A percentile compares a stretch with the other conserved stretches of the same genome.
Evolutionary conservation across 164 flowering plant species (phyloP).

Genomic region (Pachysandra terminalis): DNA sequence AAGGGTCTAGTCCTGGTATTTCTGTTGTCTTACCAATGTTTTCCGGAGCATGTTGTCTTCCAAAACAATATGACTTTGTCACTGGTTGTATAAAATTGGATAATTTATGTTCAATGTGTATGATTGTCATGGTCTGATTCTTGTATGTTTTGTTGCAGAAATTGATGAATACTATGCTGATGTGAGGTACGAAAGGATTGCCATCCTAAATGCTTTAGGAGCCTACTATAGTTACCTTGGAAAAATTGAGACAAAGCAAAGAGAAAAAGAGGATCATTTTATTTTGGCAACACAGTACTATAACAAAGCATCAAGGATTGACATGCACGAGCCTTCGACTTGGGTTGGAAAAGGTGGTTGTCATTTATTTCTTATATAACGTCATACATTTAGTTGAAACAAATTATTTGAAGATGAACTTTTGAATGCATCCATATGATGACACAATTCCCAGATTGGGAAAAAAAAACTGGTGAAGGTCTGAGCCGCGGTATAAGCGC

Average conservation of each 20-base stretch:
- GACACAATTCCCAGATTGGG: neutral
- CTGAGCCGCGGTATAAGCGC: too few species aligned
- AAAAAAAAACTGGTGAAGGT: neutral
- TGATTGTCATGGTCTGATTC: neutral
- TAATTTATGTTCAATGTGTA: too few species aligned
- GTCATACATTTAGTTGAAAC: neutral
- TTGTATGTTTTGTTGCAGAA: constrained; percentile 47
- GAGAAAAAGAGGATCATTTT: constrained; percentile 90
- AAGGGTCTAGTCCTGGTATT: constrained; percentile 94
- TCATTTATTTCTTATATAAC: constrained; percentile 1
- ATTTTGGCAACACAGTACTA: constrained; percentile 77
- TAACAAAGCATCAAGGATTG: constrained; percentile 92
- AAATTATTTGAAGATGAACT: neutral
- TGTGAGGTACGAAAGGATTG: constrained; percentile 89
- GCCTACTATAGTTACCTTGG: constrained; percentile 93
- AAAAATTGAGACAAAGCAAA: constrained; percentile 78
- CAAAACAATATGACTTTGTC: too few species aligned
- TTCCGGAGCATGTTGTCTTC: too few species aligned
- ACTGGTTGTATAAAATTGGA: too few species aligned
- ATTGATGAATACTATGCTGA: constrained; percentile 97
- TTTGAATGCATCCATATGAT: neutral
- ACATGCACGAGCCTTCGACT: constrained; percentile 94
- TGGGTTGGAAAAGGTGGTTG: constrained; percentile 97
- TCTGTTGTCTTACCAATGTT: neutral
- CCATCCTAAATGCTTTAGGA: constrained; percentile 90